phyloP scores from a whole-genome alignment of 768 basidiomycete genomes.

The Coprinopsis marcescibilis region DNA sequence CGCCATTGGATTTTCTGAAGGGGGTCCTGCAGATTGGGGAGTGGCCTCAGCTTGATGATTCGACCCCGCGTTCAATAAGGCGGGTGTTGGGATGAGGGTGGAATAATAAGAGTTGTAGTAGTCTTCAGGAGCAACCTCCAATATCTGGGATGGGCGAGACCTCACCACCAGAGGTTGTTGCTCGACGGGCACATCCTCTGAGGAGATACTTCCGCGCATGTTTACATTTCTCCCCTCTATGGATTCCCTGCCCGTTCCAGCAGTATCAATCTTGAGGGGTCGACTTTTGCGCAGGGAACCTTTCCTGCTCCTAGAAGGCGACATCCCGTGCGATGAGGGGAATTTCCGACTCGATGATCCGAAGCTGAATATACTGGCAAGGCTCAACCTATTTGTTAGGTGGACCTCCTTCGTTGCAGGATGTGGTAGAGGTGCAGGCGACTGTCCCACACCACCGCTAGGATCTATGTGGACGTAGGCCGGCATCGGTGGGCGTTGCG shows the following conservation, averaged over 20 bases:
- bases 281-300: not conserved
- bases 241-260: not conserved
- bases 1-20: constrained; percentile 22
- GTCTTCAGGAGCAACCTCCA: constrained; percentile 30
- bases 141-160: not conserved
- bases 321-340: too few species aligned
- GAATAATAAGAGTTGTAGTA: constrained; percentile 50
- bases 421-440: constrained; percentile 46
- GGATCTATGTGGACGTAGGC: constrained; percentile 41
- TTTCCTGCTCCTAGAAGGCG: not conserved
- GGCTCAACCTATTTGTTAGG: constrained; percentile 39
- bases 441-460: constrained; percentile 60
- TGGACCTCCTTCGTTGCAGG: constrained; percentile 23
- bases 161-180: not conserved
- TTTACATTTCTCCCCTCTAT: too few species aligned
- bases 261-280: not conserved
- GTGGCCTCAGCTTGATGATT: constrained; percentile 3
- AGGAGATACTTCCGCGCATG: too few species aligned
- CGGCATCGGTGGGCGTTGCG: constrained; percentile 27
- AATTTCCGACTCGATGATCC: constrained; percentile 16
- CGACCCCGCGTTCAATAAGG: constrained; percentile 8
- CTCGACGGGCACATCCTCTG: too few species aligned
- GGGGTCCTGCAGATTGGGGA: constrained; percentile 13
- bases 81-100: constrained; percentile 22
- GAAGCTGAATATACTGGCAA: constrained; percentile 50